Percentiles rank a stretch among this genome's conserved stretches.
Evolutionary conservation across 2,329 filamentous ascomycete genomes (phyloP).

Genomic region (Xylariaceae sp.): DNA sequence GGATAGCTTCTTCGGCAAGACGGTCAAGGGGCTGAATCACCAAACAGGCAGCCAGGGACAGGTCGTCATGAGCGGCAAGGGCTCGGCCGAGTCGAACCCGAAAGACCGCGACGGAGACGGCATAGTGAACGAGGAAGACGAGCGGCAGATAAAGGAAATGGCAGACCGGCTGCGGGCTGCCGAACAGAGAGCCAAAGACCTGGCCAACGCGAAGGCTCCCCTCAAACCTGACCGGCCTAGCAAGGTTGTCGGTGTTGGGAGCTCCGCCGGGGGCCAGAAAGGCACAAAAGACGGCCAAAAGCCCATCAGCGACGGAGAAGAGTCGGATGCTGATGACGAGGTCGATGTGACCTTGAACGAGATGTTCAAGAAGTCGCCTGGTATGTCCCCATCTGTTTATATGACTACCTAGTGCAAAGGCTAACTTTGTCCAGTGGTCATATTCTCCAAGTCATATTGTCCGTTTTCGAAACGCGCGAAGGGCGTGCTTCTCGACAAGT

Average conservation of each 20-base stretch:
- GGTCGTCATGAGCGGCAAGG: constrained; percentile 32
- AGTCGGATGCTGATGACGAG: constrained; percentile 28
- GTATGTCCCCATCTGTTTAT: constrained; percentile 48
- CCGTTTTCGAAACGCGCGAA: constrained; percentile 82
- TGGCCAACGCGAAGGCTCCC: constrained; percentile 58
- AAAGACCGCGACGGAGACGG: constrained; percentile 49
- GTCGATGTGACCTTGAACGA: constrained; percentile 64
- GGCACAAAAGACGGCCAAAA: constrained; percentile 23
- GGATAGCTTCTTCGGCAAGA: constrained; percentile 54
- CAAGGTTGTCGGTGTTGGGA: constrained; percentile 51
- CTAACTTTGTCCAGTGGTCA: constrained; percentile 57
- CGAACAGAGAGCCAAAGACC: constrained; percentile 60
- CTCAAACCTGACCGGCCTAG: constrained; percentile 52
- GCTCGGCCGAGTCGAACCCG: constrained; percentile 29
- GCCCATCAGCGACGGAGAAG: constrained; percentile 33
- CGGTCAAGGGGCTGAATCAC: constrained; percentile 45
- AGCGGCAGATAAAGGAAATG: constrained; percentile 45
- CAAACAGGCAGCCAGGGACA: constrained; percentile 25
- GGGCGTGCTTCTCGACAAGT: constrained; percentile 72
- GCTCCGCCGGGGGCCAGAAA: constrained; percentile 45
- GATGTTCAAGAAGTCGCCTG: constrained; percentile 78
- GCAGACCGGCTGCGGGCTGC: constrained; percentile 58
- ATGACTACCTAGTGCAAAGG: constrained; percentile 7
- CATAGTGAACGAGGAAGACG: constrained; percentile 49
- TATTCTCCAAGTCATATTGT: constrained; percentile 95